A percentile compares a stretch with the other conserved stretches of the same genome.
phyloP scores from a whole-genome alignment of 192 early-diverging fungal species.

The Funneliformis mosseae region DNA sequence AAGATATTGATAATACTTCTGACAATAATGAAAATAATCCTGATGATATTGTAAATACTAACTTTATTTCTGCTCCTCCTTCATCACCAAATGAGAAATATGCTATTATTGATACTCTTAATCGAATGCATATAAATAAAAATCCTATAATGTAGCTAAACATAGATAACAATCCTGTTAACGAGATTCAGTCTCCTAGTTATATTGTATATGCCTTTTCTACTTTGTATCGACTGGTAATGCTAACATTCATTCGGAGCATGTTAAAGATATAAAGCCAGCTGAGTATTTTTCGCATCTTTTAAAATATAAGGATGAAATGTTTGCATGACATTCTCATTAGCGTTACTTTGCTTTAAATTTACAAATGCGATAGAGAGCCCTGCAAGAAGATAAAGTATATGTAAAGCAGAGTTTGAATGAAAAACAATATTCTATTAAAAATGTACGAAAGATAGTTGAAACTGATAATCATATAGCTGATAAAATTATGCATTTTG shows the following conservation, averaged over 20 bases:
- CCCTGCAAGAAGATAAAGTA: no score
- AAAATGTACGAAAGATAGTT: no score
- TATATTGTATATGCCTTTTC: constrained; percentile 4
- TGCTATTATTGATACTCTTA: neutral
- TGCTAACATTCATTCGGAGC: neutral
- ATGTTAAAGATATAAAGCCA: constrained; percentile 4
- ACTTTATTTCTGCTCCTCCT: neutral
- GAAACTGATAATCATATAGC: no score
- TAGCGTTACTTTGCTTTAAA: constrained; percentile 7
- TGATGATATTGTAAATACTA: neutral
- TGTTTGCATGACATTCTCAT: neutral
- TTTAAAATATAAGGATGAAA: constrained; percentile 1
- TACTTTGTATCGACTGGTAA: constrained; percentile 7
- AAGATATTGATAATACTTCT: neutral
- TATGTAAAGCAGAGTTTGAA: no score
- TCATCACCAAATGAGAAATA: neutral
- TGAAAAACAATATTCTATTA: no score
- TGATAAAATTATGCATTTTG: no score
- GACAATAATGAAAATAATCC: no score
- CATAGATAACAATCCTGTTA: neutral
- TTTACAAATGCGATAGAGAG: neutral
- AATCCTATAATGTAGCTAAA: neutral
- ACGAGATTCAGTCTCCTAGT: neutral
- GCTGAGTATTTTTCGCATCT: neutral
- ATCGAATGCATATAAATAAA: neutral